Evolutionary conservation across 1,284 basidiomycete genomes (phyloP).

Genomic region (Entoloma clypeatum): DNA sequence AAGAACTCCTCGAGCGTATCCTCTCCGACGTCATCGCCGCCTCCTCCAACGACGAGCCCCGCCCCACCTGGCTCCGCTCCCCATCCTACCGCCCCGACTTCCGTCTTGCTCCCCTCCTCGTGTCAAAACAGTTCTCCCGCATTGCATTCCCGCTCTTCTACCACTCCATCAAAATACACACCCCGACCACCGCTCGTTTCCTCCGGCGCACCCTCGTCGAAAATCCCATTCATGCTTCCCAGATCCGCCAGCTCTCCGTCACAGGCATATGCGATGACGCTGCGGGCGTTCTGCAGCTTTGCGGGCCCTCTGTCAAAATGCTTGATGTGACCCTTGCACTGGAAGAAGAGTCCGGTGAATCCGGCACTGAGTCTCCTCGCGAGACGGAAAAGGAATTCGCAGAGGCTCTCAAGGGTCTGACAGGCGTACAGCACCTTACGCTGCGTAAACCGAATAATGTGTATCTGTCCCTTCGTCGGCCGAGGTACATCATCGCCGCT

Average conservation of each 20-base stretch:
- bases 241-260: constrained; percentile 38
- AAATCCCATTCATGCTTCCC: constrained; percentile 34
- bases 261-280: constrained; percentile 23
- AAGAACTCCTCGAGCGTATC: constrained; percentile 54
- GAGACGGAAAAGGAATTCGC: constrained; percentile 36
- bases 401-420: constrained; percentile 32
- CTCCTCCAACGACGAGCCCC: constrained; percentile 18
- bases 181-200: constrained; percentile 34
- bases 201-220: constrained; percentile 36
- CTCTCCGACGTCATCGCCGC: constrained; percentile 33
- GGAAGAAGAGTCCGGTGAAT: constrained; percentile 16
- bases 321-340: constrained; percentile 43
- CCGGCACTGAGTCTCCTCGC: no score
- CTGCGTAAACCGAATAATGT: constrained; percentile 45
- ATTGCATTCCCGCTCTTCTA: constrained; percentile 53
- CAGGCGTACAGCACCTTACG: constrained; percentile 38
- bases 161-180: constrained; percentile 40
- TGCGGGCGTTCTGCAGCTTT: constrained; percentile 26
- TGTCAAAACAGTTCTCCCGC: constrained; percentile 45
- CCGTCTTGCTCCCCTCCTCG: constrained; percentile 42
- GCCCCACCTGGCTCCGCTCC: constrained; percentile 30
- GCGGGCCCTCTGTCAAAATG: constrained; percentile 25
- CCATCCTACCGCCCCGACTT: constrained; percentile 11
- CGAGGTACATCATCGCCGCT: constrained; percentile 39
- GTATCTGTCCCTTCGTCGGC: constrained; percentile 49